Evolutionary conservation across 352 stramenopile species (phyloP).

Genomic region (Globisporangium spinosum): DNA sequence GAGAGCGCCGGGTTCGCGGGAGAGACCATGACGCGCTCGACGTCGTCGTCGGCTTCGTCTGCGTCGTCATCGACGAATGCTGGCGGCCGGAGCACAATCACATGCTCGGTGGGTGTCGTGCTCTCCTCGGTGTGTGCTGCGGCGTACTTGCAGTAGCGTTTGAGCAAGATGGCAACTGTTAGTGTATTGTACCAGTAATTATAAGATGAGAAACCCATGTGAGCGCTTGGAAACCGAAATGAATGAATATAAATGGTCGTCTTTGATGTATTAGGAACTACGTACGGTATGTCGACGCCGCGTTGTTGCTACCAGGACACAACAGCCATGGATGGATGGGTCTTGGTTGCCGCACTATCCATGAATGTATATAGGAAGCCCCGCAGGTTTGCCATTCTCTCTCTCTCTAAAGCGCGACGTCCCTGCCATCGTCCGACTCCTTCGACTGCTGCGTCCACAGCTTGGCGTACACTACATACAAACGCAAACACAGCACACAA

Average conservation of each 20-base stretch:
- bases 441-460: conserved; percentile 42
- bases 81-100: too few species aligned
- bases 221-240: not conserved
- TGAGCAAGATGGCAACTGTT: not conserved
- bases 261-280: not conserved
- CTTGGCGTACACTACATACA: conserved; percentile 30
- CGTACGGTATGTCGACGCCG: not conserved
- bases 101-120: not conserved
- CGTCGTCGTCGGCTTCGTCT: not conserved
- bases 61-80: too few species aligned
- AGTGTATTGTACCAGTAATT: not conserved
- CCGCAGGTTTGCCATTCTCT: too few species aligned
- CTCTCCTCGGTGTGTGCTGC: not conserved
- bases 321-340: too few species aligned
- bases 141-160: not conserved
- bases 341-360: not conserved
- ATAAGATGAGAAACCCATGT: not conserved
- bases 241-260: conserved; percentile 3
- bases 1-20: not conserved
- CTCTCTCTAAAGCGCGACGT: not conserved
- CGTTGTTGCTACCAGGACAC: too few species aligned
- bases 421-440: conserved; percentile 17
- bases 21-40: conserved; percentile 3
- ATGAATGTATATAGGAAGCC: not conserved
- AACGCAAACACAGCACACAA: conserved; percentile 7